These are phyloP conservation scores for Coemansia sp. DNA, from an alignment of 192 early-diverging fungal species.

Conservation along the genomic window DNA sequence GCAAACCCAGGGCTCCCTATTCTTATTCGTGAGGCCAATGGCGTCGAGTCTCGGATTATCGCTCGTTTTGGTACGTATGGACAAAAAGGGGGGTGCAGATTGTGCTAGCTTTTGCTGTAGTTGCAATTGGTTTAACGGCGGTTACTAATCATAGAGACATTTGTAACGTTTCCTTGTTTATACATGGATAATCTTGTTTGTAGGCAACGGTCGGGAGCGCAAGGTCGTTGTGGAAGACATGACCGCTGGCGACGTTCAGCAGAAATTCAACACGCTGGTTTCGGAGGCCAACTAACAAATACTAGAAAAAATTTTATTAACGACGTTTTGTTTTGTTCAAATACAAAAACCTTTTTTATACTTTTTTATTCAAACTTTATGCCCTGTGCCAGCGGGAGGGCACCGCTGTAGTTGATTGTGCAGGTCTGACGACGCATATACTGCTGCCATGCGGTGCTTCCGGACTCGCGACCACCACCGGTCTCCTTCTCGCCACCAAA, in stretches of 20 bases:
- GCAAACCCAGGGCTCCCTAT: slow-evolving; percentile 89
- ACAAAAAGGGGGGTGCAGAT: neutral
- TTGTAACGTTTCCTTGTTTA: neutral
- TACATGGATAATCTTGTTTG: neutral
- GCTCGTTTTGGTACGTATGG: slow-evolving; percentile 82
- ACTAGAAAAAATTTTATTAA: neutral
- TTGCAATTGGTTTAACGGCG: too few relatives aligned
- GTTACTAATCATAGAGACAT: too few relatives aligned
- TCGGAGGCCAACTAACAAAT: slow-evolving; percentile 46
- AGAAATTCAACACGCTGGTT: slow-evolving; percentile 69
- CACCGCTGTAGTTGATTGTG: slow-evolving; percentile 86
- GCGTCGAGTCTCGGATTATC: slow-evolving; percentile 83
- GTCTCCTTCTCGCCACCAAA: slow-evolving; percentile 99
- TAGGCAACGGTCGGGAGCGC: slow-evolving; percentile 82
- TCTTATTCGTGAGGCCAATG: slow-evolving; percentile 84
- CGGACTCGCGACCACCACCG: slow-evolving; percentile 90
- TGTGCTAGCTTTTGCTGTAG: neutral
- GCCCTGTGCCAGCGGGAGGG: slow-evolving; percentile 90
- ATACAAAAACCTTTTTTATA: neutral
- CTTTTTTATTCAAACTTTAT: slow-evolving; percentile 84
- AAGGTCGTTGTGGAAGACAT: slow-evolving; percentile 76
- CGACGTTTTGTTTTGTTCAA: neutral
- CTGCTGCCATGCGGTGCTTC: slow-evolving; percentile 93
- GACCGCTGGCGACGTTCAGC: slow-evolving; percentile 70
- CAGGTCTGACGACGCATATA: slow-evolving; percentile 80